phyloP scores from a whole-genome alignment of 202 grass and related monocot species.

The Schoenoplectus triqueter region DNA sequence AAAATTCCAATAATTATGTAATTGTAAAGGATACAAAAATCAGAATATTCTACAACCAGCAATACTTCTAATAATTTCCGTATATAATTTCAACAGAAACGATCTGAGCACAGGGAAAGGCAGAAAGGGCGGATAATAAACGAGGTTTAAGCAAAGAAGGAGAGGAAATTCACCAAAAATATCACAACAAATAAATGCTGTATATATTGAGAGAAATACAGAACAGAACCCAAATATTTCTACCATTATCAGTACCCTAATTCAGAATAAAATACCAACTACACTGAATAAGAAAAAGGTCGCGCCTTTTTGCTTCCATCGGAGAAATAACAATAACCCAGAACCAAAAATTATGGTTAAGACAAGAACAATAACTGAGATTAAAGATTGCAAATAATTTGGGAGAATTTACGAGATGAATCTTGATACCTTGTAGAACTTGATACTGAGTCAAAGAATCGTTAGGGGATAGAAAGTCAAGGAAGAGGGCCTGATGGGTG shows the following conservation, averaged over 20 bases:
- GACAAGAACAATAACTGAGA: no score
- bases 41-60: background rate
- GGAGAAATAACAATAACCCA: constrained; percentile 14
- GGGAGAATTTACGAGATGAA: background rate
- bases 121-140: background rate
- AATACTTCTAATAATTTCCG: background rate
- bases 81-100: background rate
- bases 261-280: no score
- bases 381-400: background rate
- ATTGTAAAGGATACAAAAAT: background rate
- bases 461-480: constrained; percentile 9
- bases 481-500: background rate
- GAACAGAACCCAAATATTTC: background rate
- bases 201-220: background rate
- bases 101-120: background rate
- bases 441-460: constrained; percentile 22
- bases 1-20: background rate
- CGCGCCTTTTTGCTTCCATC: background rate
- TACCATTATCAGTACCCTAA: constrained; percentile 15
- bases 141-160: background rate
- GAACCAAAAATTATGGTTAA: constrained; percentile 3
- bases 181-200: background rate
- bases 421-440: constrained; percentile 20
- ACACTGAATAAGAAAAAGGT: background rate
- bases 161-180: no score